These are phyloP conservation scores for Talaromyces verruculosus DNA, from an alignment of 2,329 filamentous ascomycete genomes.

Conservation along the genomic window DNA sequence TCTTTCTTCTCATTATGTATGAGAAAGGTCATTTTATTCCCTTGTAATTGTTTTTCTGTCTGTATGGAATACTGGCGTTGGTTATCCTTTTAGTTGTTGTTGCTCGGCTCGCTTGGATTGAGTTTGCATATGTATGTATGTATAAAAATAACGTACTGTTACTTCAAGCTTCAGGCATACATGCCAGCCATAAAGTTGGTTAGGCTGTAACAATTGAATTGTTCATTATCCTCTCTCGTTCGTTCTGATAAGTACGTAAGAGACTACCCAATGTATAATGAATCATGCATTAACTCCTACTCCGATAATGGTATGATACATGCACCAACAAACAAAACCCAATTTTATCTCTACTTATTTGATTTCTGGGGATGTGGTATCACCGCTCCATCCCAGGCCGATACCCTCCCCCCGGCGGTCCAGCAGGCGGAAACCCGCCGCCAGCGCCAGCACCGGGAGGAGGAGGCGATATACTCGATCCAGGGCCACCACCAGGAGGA, in stretches of 20 bases:
- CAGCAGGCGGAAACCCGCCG: not conserved
- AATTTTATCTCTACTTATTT: not conserved
- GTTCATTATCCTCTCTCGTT: not conserved
- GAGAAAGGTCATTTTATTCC: constrained; percentile 11
- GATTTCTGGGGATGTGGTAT: no score
- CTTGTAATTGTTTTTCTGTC: not conserved
- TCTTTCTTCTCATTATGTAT: not conserved
- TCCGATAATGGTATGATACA: not conserved
- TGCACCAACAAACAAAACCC: not conserved
- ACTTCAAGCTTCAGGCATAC: not conserved
- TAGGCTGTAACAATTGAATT: not conserved
- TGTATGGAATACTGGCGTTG: constrained; percentile 12
- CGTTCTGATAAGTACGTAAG: not conserved
- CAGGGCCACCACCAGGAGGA: constrained; percentile 30
- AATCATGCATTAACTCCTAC: not conserved
- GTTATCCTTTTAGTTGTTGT: not conserved
- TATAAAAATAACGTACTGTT: not conserved
- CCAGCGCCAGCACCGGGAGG: not conserved
- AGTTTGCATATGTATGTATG: constrained; percentile 1
- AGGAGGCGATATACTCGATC: constrained; percentile 16
- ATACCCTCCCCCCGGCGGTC: constrained; percentile 4
- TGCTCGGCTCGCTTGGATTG: not conserved
- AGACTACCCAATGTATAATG: not conserved
- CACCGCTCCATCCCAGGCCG: not conserved
- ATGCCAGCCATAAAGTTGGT: not conserved